Percentiles rank a stretch among this genome's conserved stretches.
Evolutionary conservation across 805 yeast genomes (phyloP).

Genomic region (Candida maltosa): DNA sequence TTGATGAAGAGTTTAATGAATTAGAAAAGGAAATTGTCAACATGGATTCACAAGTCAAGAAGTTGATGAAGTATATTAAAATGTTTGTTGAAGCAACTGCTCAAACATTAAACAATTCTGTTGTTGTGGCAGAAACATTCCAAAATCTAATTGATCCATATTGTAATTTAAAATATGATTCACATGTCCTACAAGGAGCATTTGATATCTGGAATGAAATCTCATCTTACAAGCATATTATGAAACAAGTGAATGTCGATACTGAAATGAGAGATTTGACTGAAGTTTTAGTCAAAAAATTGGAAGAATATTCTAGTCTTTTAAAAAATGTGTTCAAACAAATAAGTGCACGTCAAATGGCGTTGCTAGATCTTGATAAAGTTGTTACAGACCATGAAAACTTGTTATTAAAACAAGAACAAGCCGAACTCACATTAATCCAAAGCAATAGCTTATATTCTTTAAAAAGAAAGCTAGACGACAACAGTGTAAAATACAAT

Average conservation of each 20-base stretch:
- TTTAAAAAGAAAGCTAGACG: slow-evolving; percentile 25
- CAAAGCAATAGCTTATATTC: slow-evolving; percentile 22
- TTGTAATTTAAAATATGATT: slow-evolving; percentile 3
- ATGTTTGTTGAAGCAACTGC: not conserved
- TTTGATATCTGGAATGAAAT: slow-evolving; percentile 14
- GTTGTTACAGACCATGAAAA: slow-evolving; percentile 24
- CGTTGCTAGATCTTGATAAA: slow-evolving; percentile 37
- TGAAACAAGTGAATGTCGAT: slow-evolving; percentile 5
- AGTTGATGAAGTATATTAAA: slow-evolving; percentile 13
- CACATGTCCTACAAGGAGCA: slow-evolving; percentile 10
- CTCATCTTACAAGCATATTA: slow-evolving; percentile 3
- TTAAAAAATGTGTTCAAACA: slow-evolving; percentile 15
- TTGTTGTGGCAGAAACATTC: slow-evolving; percentile 5
- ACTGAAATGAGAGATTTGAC: slow-evolving; percentile 11
- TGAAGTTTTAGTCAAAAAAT: slow-evolving; percentile 10
- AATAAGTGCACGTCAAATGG: slow-evolving; percentile 26
- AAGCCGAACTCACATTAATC: slow-evolving; percentile 28
- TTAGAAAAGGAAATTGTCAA: slow-evolving; percentile 16
- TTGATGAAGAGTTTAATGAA: slow-evolving; percentile 37
- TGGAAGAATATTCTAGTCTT: slow-evolving; percentile 10
- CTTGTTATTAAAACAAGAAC: slow-evolving; percentile 30
- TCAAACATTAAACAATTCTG: slow-evolving; percentile 1
- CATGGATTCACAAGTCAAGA: slow-evolving; percentile 14
- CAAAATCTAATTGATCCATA: slow-evolving; percentile 9
- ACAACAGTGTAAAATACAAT: slow-evolving; percentile 25